phyloP scores from a whole-genome alignment of 306 rosid species.

The Fragaria vesca region DNA sequence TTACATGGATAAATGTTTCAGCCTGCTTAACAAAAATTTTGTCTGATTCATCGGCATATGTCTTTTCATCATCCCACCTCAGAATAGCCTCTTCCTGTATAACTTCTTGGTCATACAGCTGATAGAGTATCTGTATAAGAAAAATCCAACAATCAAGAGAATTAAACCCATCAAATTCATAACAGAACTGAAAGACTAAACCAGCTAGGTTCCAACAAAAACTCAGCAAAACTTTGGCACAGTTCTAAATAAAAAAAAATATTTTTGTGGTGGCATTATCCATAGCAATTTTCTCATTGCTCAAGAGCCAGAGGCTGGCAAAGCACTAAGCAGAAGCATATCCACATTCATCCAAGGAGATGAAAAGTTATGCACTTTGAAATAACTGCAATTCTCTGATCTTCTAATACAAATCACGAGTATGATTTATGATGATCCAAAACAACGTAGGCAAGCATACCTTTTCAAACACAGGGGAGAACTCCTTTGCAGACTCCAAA shows the following conservation, averaged over 20 bases:
- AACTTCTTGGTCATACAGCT: slow-evolving; percentile 67
- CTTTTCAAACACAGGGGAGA: slow-evolving; percentile 63
- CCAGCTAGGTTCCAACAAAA: not conserved
- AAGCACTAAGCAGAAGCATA: slow-evolving; percentile 1
- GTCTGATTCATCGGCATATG: slow-evolving; percentile 75
- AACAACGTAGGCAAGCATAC: slow-evolving; percentile 36
- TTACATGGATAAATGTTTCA: slow-evolving; percentile 65
- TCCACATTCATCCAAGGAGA: not conserved
- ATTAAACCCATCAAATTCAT: not conserved
- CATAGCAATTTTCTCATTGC: not conserved
- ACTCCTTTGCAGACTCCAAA: slow-evolving; percentile 81
- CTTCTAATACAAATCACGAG: not conserved
- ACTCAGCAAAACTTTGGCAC: not conserved
- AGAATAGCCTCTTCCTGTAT: slow-evolving; percentile 84
- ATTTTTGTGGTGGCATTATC: not conserved
- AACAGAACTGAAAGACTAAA: not conserved
- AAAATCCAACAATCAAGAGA: not conserved
- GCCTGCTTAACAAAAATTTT: slow-evolving; percentile 77
- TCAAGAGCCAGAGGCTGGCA: not conserved
- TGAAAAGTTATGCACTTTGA: not conserved
- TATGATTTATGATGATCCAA: not conserved
- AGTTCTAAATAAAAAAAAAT: not conserved
- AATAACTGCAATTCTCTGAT: not conserved
- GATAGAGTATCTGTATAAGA: slow-evolving; percentile 56
- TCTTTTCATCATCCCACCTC: slow-evolving; percentile 89